These are phyloP conservation scores for Lentinula novae-zelandiae DNA, from an alignment of 1,284 basidiomycete species.

Conservation along the genomic window DNA sequence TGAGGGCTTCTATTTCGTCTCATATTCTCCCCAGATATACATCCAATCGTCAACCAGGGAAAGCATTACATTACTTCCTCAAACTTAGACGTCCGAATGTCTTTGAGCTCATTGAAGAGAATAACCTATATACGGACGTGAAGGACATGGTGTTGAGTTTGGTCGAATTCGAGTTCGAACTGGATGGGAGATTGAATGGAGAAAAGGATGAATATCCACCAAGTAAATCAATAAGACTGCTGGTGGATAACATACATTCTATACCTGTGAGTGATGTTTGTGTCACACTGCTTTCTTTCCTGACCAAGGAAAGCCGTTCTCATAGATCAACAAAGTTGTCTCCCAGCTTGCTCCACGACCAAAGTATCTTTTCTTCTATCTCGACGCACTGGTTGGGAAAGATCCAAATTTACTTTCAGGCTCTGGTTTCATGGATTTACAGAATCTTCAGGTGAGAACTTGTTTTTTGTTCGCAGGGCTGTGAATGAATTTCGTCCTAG, in stretches of 20 bases:
- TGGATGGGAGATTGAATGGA: slow-evolving; percentile 55
- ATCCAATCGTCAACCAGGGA: slow-evolving; percentile 87
- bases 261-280: slow-evolving; percentile 69
- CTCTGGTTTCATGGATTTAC: slow-evolving; percentile 70
- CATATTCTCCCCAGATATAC: slow-evolving; percentile 58
- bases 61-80: slow-evolving; percentile 89
- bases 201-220: slow-evolving; percentile 29
- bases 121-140: slow-evolving; percentile 94
- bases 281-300: neutral
- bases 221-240: slow-evolving; percentile 77
- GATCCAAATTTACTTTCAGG: slow-evolving; percentile 80
- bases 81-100: slow-evolving; percentile 85
- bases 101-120: slow-evolving; percentile 91
- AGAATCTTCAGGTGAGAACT: slow-evolving; percentile 40
- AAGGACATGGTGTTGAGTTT: slow-evolving; percentile 90
- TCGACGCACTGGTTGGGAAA: slow-evolving; percentile 87
- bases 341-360: slow-evolving; percentile 79
- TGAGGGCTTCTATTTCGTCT: neutral
- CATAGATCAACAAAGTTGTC: slow-evolving; percentile 82
- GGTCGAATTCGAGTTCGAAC: slow-evolving; percentile 91
- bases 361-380: slow-evolving; percentile 88
- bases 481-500: slow-evolving; percentile 28
- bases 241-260: slow-evolving; percentile 94
- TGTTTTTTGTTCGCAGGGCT: neutral
- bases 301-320: neutral